Evolutionary conservation across 2,329 filamentous ascomycete genomes (phyloP).

Genomic region (Trichoderma koningiopsis): DNA sequence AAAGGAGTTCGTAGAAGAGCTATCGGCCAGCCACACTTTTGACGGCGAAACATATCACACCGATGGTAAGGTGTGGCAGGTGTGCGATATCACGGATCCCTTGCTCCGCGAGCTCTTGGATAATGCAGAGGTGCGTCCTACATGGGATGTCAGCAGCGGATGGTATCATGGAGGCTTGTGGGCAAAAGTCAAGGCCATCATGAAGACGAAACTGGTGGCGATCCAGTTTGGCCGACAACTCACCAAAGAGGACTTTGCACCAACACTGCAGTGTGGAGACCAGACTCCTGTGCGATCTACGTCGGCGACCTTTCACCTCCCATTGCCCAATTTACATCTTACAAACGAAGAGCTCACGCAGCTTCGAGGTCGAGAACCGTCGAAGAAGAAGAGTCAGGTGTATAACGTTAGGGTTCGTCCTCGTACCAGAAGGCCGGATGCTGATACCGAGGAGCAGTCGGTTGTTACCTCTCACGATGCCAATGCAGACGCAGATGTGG

Average conservation of each 20-base stretch:
- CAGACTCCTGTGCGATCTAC: slow-evolving; percentile 38
- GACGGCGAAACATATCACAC: slow-evolving; percentile 73
- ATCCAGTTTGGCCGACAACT: slow-evolving; percentile 60
- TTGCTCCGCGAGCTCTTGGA: slow-evolving; percentile 68
- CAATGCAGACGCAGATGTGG: not conserved
- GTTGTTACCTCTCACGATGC: slow-evolving; percentile 31
- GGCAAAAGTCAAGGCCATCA: slow-evolving; percentile 81
- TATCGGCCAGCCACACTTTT: slow-evolving; percentile 70
- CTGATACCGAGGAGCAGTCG: slow-evolving; percentile 23
- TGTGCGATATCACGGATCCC: slow-evolving; percentile 88
- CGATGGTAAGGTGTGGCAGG: slow-evolving; percentile 91
- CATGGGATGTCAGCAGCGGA: slow-evolving; percentile 69
- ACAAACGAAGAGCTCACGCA: slow-evolving; percentile 42
- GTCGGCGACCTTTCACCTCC: slow-evolving; percentile 39
- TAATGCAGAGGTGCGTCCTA: slow-evolving; percentile 58
- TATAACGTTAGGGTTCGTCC: slow-evolving; percentile 39
- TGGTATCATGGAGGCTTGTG: slow-evolving; percentile 84
- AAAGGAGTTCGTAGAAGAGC: slow-evolving; percentile 44
- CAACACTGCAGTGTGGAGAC: slow-evolving; percentile 41
- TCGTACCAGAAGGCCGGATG: not conserved
- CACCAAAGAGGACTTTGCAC: slow-evolving; percentile 41
- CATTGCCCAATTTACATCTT: slow-evolving; percentile 40
- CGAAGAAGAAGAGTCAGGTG: slow-evolving; percentile 42
- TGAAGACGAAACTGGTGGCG: slow-evolving; percentile 80
- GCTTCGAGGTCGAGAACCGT: slow-evolving; percentile 40